Percentiles rank a stretch among this genome's conserved stretches.
These are phyloP conservation scores for Eucalyptus leucophloia DNA, from an alignment of 345 rosid genomes.

Conservation along the genomic window DNA sequence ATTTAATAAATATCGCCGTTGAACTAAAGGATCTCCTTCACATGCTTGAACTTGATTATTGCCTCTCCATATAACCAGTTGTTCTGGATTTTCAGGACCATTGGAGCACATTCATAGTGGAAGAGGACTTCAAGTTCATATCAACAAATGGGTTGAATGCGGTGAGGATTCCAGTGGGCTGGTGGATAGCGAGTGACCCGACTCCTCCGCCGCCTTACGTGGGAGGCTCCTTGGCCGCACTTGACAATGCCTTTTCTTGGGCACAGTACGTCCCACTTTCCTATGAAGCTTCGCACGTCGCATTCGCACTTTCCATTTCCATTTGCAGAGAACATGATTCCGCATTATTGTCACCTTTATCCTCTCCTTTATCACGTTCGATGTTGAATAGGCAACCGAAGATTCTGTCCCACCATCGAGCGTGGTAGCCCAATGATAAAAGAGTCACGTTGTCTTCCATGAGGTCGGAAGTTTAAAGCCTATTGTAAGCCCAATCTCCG, in stretches of 20 bases:
- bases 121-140: slow-evolving; percentile 49
- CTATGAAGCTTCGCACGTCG: not conserved
- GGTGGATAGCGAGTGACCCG: slow-evolving; percentile 65
- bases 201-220: slow-evolving; percentile 41
- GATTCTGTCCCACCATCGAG: not conserved
- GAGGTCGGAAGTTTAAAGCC: not conserved
- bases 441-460: not conserved
- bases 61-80: not conserved
- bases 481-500: not conserved
- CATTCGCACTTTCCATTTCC: not conserved
- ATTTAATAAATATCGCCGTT: not conserved
- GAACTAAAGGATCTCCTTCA: not conserved
- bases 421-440: not conserved
- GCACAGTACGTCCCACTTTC: slow-evolving; percentile 18
- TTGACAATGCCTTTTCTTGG: slow-evolving; percentile 58
- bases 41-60: not conserved
- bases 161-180: slow-evolving; percentile 55
- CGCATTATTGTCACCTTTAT: not conserved
- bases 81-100: slow-evolving; percentile 22
- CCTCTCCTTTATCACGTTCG: not conserved
- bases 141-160: slow-evolving; percentile 34
- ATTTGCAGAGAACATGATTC: not conserved
- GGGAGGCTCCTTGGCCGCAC: slow-evolving; percentile 38
- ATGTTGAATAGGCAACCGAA: not conserved
- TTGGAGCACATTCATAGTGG: slow-evolving; percentile 46